phyloP scores from a whole-genome alignment of 768 basidiomycete genomes.

The Thelephora ganbajun region DNA sequence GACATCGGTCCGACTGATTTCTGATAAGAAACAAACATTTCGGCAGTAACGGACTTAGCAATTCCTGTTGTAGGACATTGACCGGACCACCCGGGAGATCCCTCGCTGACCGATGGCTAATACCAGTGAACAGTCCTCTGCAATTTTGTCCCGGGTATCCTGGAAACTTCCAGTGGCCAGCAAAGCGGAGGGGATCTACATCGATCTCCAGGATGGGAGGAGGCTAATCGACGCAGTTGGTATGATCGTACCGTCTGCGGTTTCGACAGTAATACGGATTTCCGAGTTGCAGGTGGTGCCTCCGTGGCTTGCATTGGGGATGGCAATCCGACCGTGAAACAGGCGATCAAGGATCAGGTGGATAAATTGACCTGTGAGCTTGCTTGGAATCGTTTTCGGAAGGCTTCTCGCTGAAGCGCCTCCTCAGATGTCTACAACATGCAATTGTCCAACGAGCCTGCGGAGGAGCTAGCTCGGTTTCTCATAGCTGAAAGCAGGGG shows the following conservation, averaged over 20 bases:
- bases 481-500: constrained; percentile 56
- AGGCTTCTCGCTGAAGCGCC: background rate
- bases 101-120: background rate
- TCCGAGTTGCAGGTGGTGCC: constrained; percentile 42
- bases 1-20: too few relatives aligned
- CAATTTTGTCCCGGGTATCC: constrained; percentile 36
- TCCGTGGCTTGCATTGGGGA: constrained; percentile 73
- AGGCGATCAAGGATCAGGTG: constrained; percentile 68
- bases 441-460: constrained; percentile 70
- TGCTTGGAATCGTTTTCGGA: background rate
- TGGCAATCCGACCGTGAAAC: constrained; percentile 53
- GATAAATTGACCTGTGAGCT: constrained; percentile 64
- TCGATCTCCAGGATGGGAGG: constrained; percentile 56
- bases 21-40: too few relatives aligned
- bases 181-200: constrained; percentile 52
- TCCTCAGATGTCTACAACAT: constrained; percentile 71
- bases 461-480: constrained; percentile 61
- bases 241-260: too few relatives aligned
- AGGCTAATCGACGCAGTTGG: constrained; percentile 57
- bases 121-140: constrained; percentile 10
- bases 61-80: too few relatives aligned
- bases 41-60: too few relatives aligned
- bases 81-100: too few relatives aligned
- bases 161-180: constrained; percentile 63
- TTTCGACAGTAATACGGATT: too few relatives aligned